Conservation (phyloP, 108 stramenopile genomes). For the Cafeteria roenbergensis region DNA sequence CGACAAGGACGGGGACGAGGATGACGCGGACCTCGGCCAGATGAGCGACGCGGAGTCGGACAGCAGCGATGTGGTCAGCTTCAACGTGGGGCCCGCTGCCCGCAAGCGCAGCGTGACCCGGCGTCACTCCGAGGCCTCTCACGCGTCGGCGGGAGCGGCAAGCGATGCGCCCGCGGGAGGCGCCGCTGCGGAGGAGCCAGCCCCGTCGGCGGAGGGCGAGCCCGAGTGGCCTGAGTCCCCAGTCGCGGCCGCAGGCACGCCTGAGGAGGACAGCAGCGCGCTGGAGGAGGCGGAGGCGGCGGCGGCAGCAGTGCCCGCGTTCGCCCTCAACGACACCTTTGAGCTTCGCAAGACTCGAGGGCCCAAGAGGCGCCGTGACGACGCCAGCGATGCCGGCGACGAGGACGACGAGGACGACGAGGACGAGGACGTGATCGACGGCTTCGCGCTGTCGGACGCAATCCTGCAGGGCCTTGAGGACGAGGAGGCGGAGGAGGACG, state of each 20-base stretch:
- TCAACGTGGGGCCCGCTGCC: too few species aligned
- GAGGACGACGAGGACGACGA: not conserved
- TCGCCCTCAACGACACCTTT: not conserved
- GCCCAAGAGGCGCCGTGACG: not conserved
- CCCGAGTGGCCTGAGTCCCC: not conserved
- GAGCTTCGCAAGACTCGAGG: not conserved
- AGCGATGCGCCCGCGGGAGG: not conserved
- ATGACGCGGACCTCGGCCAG: too few species aligned
- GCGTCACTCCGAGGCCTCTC: too few species aligned
- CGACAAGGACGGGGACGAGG: too few species aligned
- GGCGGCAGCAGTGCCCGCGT: not conserved
- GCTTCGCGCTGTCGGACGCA: not conserved
- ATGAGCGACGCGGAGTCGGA: too few species aligned
- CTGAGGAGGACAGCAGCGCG: not conserved
- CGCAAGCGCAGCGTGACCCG: too few species aligned
- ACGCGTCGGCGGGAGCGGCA: not conserved
- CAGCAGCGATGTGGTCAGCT: too few species aligned
- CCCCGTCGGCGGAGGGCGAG: not conserved
- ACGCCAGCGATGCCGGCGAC: not conserved
- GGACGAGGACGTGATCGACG: too few species aligned
- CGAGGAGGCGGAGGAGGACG: not conserved
- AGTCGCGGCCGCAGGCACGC: not conserved
- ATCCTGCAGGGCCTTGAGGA: not conserved
- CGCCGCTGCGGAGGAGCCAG: not conserved
- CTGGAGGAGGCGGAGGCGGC: not conserved